phyloP scores from a whole-genome alignment of 2,329 filamentous ascomycete species.

The Trichoderma asperellum region DNA sequence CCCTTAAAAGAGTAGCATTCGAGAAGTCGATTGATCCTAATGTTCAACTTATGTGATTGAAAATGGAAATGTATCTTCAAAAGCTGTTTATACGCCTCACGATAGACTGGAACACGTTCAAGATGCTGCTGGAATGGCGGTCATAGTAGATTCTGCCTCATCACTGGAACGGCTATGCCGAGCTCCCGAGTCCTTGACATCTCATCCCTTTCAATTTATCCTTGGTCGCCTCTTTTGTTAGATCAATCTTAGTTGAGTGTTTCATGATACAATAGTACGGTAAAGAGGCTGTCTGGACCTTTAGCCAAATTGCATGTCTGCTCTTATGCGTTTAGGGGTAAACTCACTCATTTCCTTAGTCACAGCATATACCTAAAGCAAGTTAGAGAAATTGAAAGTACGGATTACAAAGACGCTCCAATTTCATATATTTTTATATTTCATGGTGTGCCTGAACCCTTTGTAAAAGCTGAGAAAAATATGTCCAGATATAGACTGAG shows the following conservation, averaged over 20 bases:
- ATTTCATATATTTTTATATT: neutral
- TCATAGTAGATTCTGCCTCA: neutral
- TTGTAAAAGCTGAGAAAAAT: neutral
- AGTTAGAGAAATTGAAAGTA: neutral
- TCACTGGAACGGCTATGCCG: neutral
- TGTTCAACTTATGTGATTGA: neutral
- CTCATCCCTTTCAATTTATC: neutral
- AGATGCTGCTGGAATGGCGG: neutral
- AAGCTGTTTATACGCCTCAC: neutral
- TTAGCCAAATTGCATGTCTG: neutral
- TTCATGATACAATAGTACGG: neutral
- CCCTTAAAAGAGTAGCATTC: neutral
- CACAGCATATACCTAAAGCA: neutral
- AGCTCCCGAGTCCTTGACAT: neutral
- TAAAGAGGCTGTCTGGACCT: neutral
- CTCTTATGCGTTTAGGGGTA: neutral
- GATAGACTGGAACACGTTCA: neutral
- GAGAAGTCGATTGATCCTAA: neutral
- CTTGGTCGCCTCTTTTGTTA: no score
- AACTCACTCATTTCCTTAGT: neutral
- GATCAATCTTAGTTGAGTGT: neutral
- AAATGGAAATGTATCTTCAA: neutral
- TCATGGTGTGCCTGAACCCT: neutral
- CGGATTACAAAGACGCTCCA: neutral
- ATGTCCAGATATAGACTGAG: neutral